A percentile compares a stretch with the other conserved stretches of the same genome.
phyloP scores from a whole-genome alignment of 108 stramenopile genomes.

The Discostella stelligeroides region DNA sequence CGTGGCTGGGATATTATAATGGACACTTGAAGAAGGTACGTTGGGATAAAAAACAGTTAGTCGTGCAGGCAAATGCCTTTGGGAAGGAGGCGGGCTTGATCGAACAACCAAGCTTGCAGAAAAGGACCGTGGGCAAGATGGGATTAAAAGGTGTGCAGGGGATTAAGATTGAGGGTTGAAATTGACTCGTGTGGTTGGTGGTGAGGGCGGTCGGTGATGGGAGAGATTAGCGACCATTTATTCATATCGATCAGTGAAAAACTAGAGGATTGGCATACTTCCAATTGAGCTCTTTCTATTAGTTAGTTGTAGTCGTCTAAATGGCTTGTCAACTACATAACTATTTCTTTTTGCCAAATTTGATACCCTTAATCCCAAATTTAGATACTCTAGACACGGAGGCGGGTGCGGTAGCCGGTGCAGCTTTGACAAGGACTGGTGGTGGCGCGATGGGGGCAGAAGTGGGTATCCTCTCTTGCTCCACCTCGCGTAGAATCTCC shows the following conservation, averaged over 20 bases:
- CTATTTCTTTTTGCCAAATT: constrained; percentile 17
- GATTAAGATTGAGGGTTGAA: constrained; percentile 42
- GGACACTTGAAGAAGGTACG: constrained; percentile 54
- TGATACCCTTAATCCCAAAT: constrained; percentile 1
- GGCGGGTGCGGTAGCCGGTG: neutral
- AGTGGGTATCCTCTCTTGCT: neutral
- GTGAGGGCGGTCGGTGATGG: neutral
- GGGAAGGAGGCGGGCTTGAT: constrained; percentile 51
- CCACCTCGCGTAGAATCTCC: neutral
- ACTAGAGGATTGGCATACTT: too few species aligned
- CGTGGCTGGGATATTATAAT: constrained; percentile 93
- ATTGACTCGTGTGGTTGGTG: too few species aligned
- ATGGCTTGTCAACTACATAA: neutral
- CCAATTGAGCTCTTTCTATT: too few species aligned
- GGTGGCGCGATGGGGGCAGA: neutral
- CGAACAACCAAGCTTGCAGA: constrained; percentile 69
- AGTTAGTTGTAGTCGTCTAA: too few species aligned
- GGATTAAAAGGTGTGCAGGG: constrained; percentile 77
- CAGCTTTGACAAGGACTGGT: too few species aligned
- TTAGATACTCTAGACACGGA: neutral
- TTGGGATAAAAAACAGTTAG: constrained; percentile 56
- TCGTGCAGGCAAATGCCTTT: constrained; percentile 61
- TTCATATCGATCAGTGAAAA: too few species aligned
- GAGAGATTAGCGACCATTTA: too few species aligned
- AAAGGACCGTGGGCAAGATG: constrained; percentile 89